Evolutionary conservation across 257 asterid species (phyloP).

Genomic region (Gentiana dahurica): DNA sequence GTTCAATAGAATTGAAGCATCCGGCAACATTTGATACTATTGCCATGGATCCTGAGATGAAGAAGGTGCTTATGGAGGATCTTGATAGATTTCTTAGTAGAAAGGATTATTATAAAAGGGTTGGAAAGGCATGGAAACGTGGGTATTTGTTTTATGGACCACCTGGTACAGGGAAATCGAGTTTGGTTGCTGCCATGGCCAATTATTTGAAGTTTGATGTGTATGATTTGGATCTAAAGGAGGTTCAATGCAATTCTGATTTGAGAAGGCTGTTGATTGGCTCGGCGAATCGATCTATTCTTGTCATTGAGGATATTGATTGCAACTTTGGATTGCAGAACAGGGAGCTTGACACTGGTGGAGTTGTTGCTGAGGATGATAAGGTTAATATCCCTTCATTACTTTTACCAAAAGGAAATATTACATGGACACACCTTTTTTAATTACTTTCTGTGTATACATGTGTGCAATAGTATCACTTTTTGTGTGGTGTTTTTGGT

Average conservation of each 20-base stretch:
- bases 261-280: slow-evolving; percentile 70
- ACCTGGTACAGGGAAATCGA: slow-evolving; percentile 73
- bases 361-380: slow-evolving; percentile 34
- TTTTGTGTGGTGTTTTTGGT: too few relatives aligned
- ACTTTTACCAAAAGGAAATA: too few relatives aligned
- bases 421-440: too few relatives aligned
- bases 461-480: too few relatives aligned
- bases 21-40: slow-evolving; percentile 57
- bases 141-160: slow-evolving; percentile 77
- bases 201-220: slow-evolving; percentile 68
- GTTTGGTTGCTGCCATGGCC: slow-evolving; percentile 86
- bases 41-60: slow-evolving; percentile 47
- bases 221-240: slow-evolving; percentile 63
- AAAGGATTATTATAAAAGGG: slow-evolving; percentile 61
- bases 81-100: slow-evolving; percentile 48
- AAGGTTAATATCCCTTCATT: slow-evolving; percentile 27
- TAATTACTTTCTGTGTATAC: too few relatives aligned
- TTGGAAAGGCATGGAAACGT: slow-evolving; percentile 78
- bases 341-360: slow-evolving; percentile 26
- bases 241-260: slow-evolving; percentile 77
- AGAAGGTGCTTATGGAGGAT: slow-evolving; percentile 41
- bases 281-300: slow-evolving; percentile 50
- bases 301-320: slow-evolving; percentile 76
- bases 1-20: slow-evolving; percentile 57
- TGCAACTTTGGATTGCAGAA: slow-evolving; percentile 54